Conservation (phyloP, 2,329 filamentous ascomycete genomes). For the Ascosphaera apis region DNA sequence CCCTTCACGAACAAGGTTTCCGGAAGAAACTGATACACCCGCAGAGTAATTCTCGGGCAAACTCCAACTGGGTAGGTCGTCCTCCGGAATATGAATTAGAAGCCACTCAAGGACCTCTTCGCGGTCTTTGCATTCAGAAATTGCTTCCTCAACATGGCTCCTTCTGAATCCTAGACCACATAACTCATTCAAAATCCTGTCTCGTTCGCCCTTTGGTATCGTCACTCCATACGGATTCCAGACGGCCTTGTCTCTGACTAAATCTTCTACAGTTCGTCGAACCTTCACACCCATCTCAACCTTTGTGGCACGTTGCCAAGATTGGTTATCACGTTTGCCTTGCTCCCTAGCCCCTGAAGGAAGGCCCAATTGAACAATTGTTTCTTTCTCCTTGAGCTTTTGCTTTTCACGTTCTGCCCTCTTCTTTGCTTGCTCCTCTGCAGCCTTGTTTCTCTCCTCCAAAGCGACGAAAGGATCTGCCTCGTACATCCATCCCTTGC, state of each 20-base stretch:
- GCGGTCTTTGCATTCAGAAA: constrained; percentile 65
- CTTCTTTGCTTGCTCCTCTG: constrained; percentile 55
- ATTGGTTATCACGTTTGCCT: constrained; percentile 31
- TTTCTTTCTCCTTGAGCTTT: constrained; percentile 34
- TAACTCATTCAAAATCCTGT: constrained; percentile 47
- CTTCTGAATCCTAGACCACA: constrained; percentile 61
- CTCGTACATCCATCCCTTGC: constrained; percentile 72
- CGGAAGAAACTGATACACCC: constrained; percentile 65
- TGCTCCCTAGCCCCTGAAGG: constrained; percentile 9
- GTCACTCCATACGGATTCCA: constrained; percentile 68
- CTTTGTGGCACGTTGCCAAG: constrained; percentile 64
- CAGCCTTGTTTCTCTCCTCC: constrained; percentile 57
- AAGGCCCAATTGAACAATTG: constrained; percentile 35
- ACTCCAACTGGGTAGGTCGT: constrained; percentile 83
- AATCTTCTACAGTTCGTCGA: constrained; percentile 51
- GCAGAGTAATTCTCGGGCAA: constrained; percentile 80
- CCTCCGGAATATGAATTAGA: constrained; percentile 86
- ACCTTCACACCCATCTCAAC: constrained; percentile 80
- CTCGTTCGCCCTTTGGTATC: constrained; percentile 35
- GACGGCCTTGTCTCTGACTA: constrained; percentile 53
- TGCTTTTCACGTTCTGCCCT: constrained; percentile 42
- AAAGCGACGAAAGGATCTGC: constrained; percentile 76
- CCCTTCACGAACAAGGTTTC: constrained; percentile 57
- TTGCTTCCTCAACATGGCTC: constrained; percentile 74
- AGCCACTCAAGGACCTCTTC: constrained; percentile 93